A percentile compares a stretch with the other conserved stretches of the same genome.
Evolutionary conservation across 345 rosid species (phyloP).

Genomic region (Arabis alpina): DNA sequence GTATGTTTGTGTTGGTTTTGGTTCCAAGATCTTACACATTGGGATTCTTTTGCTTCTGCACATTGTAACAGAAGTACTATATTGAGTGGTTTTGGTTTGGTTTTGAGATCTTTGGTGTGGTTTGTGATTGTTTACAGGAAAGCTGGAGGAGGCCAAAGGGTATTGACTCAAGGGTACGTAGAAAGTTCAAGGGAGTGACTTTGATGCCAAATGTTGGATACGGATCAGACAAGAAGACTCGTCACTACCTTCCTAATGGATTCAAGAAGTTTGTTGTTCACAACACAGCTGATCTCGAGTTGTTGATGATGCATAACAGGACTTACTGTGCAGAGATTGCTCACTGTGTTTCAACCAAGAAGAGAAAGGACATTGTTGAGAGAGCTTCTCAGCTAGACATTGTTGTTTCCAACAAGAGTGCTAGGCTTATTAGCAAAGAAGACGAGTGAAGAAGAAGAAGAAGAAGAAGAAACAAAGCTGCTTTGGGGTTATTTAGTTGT

Average conservation of each 20-base stretch:
- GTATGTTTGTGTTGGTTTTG: not conserved
- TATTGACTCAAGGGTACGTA: constrained; percentile 78
- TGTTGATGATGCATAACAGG: constrained; percentile 97
- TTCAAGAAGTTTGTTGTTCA: constrained; percentile 86
- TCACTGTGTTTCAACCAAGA: constrained; percentile 77
- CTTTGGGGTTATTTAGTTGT: constrained; percentile 26
- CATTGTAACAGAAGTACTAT: too few species aligned
- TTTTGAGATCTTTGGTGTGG: not conserved
- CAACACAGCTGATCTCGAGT: constrained; percentile 69
- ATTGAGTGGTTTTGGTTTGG: not conserved
- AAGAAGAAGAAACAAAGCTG: not conserved
- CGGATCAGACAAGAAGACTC: constrained; percentile 82
- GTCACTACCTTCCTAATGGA: constrained; percentile 81
- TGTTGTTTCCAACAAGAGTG: constrained; percentile 70
- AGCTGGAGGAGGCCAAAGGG: constrained; percentile 94
- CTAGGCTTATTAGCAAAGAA: constrained; percentile 83
- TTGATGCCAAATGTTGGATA: constrained; percentile 87
- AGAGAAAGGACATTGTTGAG: constrained; percentile 79
- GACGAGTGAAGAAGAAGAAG: constrained; percentile 58
- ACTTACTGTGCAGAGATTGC: constrained; percentile 91
- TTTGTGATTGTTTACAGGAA: constrained; percentile 32
- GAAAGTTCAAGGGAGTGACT: constrained; percentile 85
- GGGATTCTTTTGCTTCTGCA: too few species aligned
- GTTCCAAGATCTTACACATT: not conserved
- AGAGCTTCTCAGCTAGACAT: constrained; percentile 87